A percentile compares a stretch with the other conserved stretches of the same genome.
Evolutionary conservation across 2,329 filamentous ascomycete genomes (phyloP).

Genomic region (Teratosphaeria zuluensis): DNA sequence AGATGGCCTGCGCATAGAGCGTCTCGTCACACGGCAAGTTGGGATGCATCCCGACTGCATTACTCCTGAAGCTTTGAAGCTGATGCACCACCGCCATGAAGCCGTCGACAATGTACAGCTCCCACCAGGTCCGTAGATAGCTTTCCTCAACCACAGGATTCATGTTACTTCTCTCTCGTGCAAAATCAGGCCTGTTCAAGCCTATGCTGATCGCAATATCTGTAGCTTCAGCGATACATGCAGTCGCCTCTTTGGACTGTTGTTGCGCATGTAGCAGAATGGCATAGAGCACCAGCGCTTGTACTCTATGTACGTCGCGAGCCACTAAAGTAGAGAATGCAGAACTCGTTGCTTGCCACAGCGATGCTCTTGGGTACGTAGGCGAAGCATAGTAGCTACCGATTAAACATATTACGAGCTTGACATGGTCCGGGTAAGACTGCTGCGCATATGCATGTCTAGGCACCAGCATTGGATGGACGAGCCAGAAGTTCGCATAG

Average conservation of each 20-base stretch:
- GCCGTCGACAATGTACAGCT: slow-evolving; percentile 67
- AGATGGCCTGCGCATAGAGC: slow-evolving; percentile 41
- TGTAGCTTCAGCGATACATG: slow-evolving; percentile 59
- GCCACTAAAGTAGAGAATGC: neutral
- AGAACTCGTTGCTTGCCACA: slow-evolving; percentile 26
- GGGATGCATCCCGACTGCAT: slow-evolving; percentile 57
- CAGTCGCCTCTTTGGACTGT: slow-evolving; percentile 50
- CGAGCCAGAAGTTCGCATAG: slow-evolving; percentile 46
- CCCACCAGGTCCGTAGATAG: slow-evolving; percentile 89
- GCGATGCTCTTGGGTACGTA: slow-evolving; percentile 34
- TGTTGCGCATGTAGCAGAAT: slow-evolving; percentile 72
- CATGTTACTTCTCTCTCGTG: slow-evolving; percentile 52
- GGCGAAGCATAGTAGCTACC: slow-evolving; percentile 44
- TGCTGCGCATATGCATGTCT: slow-evolving; percentile 30
- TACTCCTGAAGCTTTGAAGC: slow-evolving; percentile 60
- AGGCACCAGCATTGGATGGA: slow-evolving; percentile 49
- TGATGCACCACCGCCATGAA: slow-evolving; percentile 74
- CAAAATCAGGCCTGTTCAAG: slow-evolving; percentile 61
- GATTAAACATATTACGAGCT: slow-evolving; percentile 47
- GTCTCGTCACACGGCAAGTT: slow-evolving; percentile 73
- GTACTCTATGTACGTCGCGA: slow-evolving; percentile 49
- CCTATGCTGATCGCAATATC: slow-evolving; percentile 65
- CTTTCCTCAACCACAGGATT: slow-evolving; percentile 67
- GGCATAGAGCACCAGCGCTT: slow-evolving; percentile 66
- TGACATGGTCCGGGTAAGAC: slow-evolving; percentile 39